Conservation (phyloP, 352 stramenopile species). For the Thraustochytrium striatum region DNA sequence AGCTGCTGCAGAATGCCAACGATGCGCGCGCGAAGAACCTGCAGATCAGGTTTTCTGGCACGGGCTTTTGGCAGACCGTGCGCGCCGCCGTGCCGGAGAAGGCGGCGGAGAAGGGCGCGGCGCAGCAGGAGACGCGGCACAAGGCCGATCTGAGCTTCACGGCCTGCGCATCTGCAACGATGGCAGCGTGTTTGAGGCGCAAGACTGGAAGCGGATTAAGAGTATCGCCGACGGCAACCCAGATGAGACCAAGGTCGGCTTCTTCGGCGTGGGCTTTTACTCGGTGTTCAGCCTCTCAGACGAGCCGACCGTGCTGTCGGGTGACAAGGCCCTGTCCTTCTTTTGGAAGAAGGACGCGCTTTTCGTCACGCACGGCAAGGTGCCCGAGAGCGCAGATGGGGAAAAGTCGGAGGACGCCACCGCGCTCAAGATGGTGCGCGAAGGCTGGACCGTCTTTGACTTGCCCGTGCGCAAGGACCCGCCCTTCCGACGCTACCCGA, state of each 20-base stretch:
- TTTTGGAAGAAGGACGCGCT: conserved; percentile 66
- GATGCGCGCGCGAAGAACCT: conserved; percentile 62
- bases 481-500: conserved; percentile 52
- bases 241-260: conserved; percentile 63
- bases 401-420: conserved; percentile 13
- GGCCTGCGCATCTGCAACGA: conserved; percentile 59
- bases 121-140: neutral
- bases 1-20: conserved; percentile 67
- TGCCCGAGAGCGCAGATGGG: neutral
- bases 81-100: neutral
- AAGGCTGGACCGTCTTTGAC: conserved; percentile 64
- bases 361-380: conserved; percentile 55
- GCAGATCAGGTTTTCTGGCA: conserved; percentile 61
- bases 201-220: conserved; percentile 63
- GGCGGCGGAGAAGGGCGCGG: neutral
- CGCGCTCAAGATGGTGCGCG: conserved; percentile 34
- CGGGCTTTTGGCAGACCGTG: conserved; percentile 16
- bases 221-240: conserved; percentile 71
- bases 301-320: conserved; percentile 62
- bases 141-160: conserved; percentile 47
- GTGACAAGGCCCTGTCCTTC: conserved; percentile 59
- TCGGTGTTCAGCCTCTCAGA: conserved; percentile 67
- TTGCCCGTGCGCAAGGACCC: conserved; percentile 60
- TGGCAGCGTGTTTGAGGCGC: conserved; percentile 58
- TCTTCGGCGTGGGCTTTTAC: conserved; percentile 67